Evolutionary conservation across 2,329 filamentous ascomycete genomes (phyloP).

Genomic region (Blastomyces emzantsi): DNA sequence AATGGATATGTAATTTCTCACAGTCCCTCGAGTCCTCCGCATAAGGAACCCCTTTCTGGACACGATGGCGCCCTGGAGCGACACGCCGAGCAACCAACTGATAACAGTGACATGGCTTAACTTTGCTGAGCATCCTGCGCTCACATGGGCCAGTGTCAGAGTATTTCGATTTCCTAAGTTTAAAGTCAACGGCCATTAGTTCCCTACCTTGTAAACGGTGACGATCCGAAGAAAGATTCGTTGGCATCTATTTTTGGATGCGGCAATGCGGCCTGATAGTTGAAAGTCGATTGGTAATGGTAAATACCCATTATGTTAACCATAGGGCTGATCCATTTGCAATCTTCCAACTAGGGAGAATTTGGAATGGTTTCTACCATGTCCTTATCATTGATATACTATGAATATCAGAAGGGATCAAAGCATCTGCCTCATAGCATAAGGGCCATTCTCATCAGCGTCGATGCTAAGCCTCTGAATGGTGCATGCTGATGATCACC

Average conservation of each 20-base stretch:
- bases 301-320: not conserved
- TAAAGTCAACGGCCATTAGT: not conserved
- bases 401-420: not conserved
- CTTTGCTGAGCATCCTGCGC: not conserved
- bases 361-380: not conserved
- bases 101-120: not conserved
- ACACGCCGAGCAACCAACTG: not conserved
- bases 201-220: not conserved
- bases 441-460: not conserved
- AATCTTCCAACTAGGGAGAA: too few species aligned
- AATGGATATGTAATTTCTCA: not conserved
- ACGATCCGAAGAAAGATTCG: not conserved
- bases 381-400: not conserved
- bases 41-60: not conserved
- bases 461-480: not conserved
- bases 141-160: not conserved
- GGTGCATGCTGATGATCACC: not conserved
- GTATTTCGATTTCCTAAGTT: not conserved
- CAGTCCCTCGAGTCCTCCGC: not conserved
- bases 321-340: not conserved
- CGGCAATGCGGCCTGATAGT: not conserved
- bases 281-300: not conserved
- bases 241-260: not conserved
- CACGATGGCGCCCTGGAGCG: not conserved
- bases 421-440: not conserved